phyloP scores from a whole-genome alignment of 2,329 filamentous ascomycete genomes.

The Aspergillaceae sp. region DNA sequence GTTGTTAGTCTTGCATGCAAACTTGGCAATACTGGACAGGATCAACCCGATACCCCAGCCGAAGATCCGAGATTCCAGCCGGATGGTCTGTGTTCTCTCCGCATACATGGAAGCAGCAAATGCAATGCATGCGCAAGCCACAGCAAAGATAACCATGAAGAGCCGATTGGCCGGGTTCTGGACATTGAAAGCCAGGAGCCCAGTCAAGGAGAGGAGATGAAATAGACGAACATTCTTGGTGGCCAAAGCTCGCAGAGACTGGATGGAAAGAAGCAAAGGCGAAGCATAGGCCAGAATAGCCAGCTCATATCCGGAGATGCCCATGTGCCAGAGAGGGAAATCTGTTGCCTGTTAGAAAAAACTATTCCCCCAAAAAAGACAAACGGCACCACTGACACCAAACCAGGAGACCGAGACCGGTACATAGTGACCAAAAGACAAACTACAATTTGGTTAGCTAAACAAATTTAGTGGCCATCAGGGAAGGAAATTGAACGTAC shows the following conservation, averaged over 20 bases:
- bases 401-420: conserved; percentile 75
- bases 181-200: conserved; percentile 71
- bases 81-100: conserved; percentile 63
- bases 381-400: conserved; percentile 63
- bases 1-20: conserved; percentile 89
- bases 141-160: conserved; percentile 70
- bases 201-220: conserved; percentile 69
- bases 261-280: conserved; percentile 67
- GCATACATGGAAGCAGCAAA: conserved; percentile 77
- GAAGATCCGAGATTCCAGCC: conserved; percentile 72
- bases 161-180: conserved; percentile 65
- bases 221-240: conserved; percentile 60
- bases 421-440: conserved; percentile 91
- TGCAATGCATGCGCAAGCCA: conserved; percentile 69
- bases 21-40: conserved; percentile 80
- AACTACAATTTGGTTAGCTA: conserved; percentile 47
- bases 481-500: conserved; percentile 33
- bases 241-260: conserved; percentile 58
- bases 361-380: no score
- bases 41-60: conserved; percentile 76
- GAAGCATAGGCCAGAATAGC: conserved; percentile 78
- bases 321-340: conserved; percentile 98
- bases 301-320: conserved; percentile 90
- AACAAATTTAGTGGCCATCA: no score
- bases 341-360: conserved; percentile 42